phyloP scores from a whole-genome alignment of 1,284 basidiomycete species.

The Ganoderma resinaceum region DNA sequence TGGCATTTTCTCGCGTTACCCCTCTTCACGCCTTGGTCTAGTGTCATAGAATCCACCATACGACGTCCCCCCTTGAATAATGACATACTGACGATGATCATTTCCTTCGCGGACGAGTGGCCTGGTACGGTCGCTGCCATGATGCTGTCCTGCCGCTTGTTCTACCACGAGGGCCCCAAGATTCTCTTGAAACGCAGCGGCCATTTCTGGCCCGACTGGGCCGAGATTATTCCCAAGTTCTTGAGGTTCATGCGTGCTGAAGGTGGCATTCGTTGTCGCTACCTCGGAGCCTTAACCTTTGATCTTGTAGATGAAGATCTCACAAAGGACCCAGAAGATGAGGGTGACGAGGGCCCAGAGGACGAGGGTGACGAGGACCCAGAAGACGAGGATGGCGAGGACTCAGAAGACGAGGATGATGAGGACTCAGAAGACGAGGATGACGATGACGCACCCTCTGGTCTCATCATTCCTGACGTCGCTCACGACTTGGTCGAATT shows the following conservation, averaged over 20 bases:
- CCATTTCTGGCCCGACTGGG: not conserved
- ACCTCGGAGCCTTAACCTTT: not conserved
- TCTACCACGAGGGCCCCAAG: conserved; percentile 19
- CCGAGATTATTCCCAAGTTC: conserved; percentile 3
- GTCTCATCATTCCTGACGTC: not conserved
- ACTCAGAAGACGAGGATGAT: not conserved
- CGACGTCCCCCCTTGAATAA: not conserved
- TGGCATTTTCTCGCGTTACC: not conserved
- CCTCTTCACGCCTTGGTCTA: not conserved
- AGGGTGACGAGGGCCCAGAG: no score
- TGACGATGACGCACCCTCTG: not conserved
- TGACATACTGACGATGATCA: not conserved
- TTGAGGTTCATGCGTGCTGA: conserved; percentile 12
- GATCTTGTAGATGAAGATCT: not conserved
- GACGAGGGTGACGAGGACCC: no score
- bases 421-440: not conserved
- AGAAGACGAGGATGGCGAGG: no score
- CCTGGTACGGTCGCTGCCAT: not conserved
- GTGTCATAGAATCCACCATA: not conserved
- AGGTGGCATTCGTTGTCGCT: conserved; percentile 10
- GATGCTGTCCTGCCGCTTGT: conserved; percentile 15
- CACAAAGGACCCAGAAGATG: not conserved
- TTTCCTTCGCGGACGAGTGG: not conserved
- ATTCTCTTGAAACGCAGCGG: conserved; percentile 1
- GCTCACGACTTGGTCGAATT: not conserved